These are phyloP conservation scores for Plasmodium inui DNA, from an alignment of 169 alveolate species.

Conservation along the genomic window DNA sequence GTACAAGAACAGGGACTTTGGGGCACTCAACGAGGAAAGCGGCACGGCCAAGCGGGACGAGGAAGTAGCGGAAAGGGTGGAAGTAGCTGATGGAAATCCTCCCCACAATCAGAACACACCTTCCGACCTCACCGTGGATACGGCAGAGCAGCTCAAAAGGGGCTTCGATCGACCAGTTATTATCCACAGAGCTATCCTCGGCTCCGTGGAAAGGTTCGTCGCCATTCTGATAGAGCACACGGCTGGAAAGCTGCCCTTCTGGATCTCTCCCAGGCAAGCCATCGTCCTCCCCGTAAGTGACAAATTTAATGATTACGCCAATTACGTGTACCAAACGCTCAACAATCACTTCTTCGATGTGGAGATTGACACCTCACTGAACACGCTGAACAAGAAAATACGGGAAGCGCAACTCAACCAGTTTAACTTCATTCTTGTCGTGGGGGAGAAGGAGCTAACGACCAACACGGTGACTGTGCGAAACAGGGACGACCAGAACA, in stretches of 20 bases:
- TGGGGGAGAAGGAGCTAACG: constrained; percentile 97
- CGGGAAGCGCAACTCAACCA: constrained; percentile 96
- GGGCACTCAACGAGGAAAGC: constrained; percentile 14
- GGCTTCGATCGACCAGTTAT: constrained; percentile 98
- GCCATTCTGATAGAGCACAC: constrained; percentile 97
- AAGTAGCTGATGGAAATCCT: no score
- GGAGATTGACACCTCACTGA: constrained; percentile 91
- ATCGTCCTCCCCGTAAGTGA: constrained; percentile 95
- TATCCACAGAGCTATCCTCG: constrained; percentile 99
- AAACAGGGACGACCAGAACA: constrained; percentile 86
- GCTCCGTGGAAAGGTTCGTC: constrained; percentile 96
- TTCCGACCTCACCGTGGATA: background rate
- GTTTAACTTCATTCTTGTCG: constrained; percentile 95
- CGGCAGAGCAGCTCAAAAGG: constrained; percentile 42
- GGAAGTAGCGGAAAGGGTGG: background rate
- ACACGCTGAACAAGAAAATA: constrained; percentile 96
- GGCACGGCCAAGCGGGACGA: background rate
- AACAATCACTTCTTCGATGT: constrained; percentile 87
- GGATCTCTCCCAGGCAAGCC: constrained; percentile 98
- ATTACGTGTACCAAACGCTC: constrained; percentile 85
- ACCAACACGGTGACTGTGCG: constrained; percentile 90
- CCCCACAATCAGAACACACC: background rate
- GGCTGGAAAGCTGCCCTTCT: constrained; percentile 99
- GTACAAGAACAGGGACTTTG: constrained; percentile 94
- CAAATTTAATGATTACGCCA: constrained; percentile 92